Evolutionary conservation across 2,329 filamentous ascomycete species (phyloP).

Genomic region (Trichoderma pleuroti): DNA sequence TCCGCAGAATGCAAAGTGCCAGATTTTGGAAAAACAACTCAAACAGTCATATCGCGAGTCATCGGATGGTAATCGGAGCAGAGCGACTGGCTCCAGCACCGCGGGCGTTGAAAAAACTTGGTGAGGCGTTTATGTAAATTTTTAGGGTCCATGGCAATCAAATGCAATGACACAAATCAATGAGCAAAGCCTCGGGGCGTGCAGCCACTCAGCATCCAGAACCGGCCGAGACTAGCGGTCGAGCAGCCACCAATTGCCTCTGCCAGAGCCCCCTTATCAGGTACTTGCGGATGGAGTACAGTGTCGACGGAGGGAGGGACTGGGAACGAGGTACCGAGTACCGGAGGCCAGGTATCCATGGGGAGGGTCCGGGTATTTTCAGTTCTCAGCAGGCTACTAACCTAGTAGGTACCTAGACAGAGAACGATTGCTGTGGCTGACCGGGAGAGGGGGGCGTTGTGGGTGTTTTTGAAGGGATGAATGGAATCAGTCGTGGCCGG

Average conservation of each 20-base stretch:
- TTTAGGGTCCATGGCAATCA: conserved; percentile 5
- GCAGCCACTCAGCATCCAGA: conserved; percentile 16
- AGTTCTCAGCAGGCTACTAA: not conserved
- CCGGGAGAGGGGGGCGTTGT: too few relatives aligned
- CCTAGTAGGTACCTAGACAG: too few relatives aligned
- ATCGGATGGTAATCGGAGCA: conserved; percentile 20
- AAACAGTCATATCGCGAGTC: conserved; percentile 17
- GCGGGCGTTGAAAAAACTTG: not conserved
- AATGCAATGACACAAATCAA: conserved; percentile 17
- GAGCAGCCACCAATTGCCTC: conserved; percentile 15
- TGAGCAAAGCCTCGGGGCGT: conserved; percentile 11
- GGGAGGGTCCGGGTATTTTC: not conserved
- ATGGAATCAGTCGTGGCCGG: not conserved
- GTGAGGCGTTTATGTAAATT: conserved; percentile 16
- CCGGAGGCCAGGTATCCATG: not conserved
- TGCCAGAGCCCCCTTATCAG: conserved; percentile 15
- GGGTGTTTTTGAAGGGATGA: too few relatives aligned
- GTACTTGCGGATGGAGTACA: conserved; percentile 11
- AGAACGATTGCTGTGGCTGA: not conserved
- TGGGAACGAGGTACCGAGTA: not conserved
- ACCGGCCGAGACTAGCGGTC: conserved; percentile 1
- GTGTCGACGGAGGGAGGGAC: not conserved
- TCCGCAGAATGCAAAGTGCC: not conserved
- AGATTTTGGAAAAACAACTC: not conserved
- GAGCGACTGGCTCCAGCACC: conserved; percentile 10